Evolutionary conservation across 441 rosid species (phyloP).

Genomic region (Croton laevigatus): DNA sequence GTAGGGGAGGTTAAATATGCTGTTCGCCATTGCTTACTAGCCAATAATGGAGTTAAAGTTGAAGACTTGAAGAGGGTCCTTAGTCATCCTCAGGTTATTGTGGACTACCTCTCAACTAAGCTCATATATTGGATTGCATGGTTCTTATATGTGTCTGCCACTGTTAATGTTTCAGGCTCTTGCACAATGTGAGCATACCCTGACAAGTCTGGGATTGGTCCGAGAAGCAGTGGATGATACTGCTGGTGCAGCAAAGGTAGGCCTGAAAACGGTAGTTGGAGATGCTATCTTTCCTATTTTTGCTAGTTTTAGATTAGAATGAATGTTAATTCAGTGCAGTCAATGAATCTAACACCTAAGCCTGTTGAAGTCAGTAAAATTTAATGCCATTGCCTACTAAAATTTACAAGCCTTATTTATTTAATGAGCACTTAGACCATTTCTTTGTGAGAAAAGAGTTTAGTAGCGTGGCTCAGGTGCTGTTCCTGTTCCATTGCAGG

Average conservation of each 20-base stretch:
- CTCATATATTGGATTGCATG: slow-evolving; percentile 9
- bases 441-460: too few species aligned
- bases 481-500: too few species aligned
- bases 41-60: slow-evolving; percentile 72
- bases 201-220: slow-evolving; percentile 76
- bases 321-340: not conserved
- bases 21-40: slow-evolving; percentile 93
- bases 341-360: not conserved
- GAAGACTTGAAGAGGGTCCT: slow-evolving; percentile 83
- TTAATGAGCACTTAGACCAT: not conserved
- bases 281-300: slow-evolving; percentile 2
- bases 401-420: not conserved
- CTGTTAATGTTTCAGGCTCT: slow-evolving; percentile 64
- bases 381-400: not conserved
- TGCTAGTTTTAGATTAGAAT: not conserved
- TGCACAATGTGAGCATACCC: slow-evolving; percentile 89
- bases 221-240: slow-evolving; percentile 96
- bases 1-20: slow-evolving; percentile 94
- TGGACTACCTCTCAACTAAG: slow-evolving; percentile 2
- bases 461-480: too few species aligned
- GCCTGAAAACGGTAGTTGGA: slow-evolving; percentile 12
- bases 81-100: slow-evolving; percentile 93
- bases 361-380: not conserved
- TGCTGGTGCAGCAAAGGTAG: slow-evolving; percentile 97
- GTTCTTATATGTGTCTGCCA: not conserved